A percentile compares a stretch with the other conserved stretches of the same genome.
These are phyloP conservation scores for Phyllachora maydis DNA, from an alignment of 2,329 filamentous ascomycete species.

Conservation along the genomic window DNA sequence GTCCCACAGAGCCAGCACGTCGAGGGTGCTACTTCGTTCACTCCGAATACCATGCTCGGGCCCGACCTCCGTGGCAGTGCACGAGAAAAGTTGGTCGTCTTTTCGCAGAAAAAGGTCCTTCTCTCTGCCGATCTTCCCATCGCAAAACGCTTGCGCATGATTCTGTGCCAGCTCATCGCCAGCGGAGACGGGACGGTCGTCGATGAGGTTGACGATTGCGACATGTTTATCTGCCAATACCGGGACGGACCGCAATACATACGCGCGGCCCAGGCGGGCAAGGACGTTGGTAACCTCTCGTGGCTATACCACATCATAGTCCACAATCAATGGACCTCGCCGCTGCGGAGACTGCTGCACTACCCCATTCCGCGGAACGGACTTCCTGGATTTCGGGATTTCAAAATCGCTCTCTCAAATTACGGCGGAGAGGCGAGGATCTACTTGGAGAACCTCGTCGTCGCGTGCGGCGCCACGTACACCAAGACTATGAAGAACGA, in stretches of 20 bases:
- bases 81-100: slow-evolving; percentile 45
- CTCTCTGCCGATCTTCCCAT: slow-evolving; percentile 58
- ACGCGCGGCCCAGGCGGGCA: slow-evolving; percentile 52
- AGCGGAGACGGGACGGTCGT: slow-evolving; percentile 53
- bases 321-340: slow-evolving; percentile 73
- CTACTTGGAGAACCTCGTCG: slow-evolving; percentile 83
- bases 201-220: slow-evolving; percentile 42
- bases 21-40: slow-evolving; percentile 39
- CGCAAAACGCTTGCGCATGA: slow-evolving; percentile 39
- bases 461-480: slow-evolving; percentile 65
- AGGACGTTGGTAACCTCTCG: slow-evolving; percentile 76
- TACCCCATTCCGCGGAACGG: slow-evolving; percentile 67
- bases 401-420: slow-evolving; percentile 80
- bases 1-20: slow-evolving; percentile 39
- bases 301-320: slow-evolving; percentile 92
- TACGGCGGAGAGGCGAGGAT: slow-evolving; percentile 87
- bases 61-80: slow-evolving; percentile 14
- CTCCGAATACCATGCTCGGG: slow-evolving; percentile 19
- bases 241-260: slow-evolving; percentile 66
- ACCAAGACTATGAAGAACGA: slow-evolving; percentile 91
- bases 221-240: slow-evolving; percentile 76
- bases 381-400: slow-evolving; percentile 56
- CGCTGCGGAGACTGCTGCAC: slow-evolving; percentile 63
- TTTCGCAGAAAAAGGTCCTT: slow-evolving; percentile 58
- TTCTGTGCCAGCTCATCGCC: slow-evolving; percentile 50